Conservation (phyloP, 179 eudicot species). For the Camellia oleifera region DNA sequence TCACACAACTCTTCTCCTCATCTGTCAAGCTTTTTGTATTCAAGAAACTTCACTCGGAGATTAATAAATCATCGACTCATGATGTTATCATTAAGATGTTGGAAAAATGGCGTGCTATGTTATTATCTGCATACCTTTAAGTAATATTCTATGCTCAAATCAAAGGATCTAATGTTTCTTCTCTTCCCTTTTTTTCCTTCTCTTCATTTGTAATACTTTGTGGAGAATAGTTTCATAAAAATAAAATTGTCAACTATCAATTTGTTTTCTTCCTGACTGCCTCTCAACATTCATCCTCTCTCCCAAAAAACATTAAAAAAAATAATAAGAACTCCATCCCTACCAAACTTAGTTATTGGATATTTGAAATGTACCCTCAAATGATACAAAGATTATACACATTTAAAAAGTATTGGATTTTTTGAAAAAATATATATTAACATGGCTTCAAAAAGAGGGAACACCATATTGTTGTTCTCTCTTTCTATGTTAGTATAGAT, state of each 20-base stretch:
- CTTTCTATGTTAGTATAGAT: too few species aligned
- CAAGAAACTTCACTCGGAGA: neutral
- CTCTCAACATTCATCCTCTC: too few species aligned
- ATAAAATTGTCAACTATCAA: too few species aligned
- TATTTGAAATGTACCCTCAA: neutral
- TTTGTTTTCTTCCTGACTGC: too few species aligned
- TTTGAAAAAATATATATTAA: too few species aligned
- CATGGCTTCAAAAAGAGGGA: neutral
- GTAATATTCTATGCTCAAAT: neutral
- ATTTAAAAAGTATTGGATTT: neutral
- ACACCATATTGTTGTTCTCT: too few species aligned
- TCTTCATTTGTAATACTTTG: too few species aligned
- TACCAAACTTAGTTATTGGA: neutral
- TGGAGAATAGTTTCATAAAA: too few species aligned
- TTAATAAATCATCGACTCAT: neutral
- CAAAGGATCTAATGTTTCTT: neutral
- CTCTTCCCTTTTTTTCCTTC: too few species aligned
- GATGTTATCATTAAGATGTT: neutral
- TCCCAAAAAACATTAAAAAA: too few species aligned
- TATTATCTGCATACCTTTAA: neutral
- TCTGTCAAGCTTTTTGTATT: neutral
- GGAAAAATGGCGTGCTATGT: neutral
- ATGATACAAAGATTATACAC: neutral
- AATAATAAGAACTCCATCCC: neutral
- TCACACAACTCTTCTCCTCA: neutral